Evolutionary conservation across 345 rosid genomes (phyloP).

Genomic region (Lenwebbia sp.): DNA sequence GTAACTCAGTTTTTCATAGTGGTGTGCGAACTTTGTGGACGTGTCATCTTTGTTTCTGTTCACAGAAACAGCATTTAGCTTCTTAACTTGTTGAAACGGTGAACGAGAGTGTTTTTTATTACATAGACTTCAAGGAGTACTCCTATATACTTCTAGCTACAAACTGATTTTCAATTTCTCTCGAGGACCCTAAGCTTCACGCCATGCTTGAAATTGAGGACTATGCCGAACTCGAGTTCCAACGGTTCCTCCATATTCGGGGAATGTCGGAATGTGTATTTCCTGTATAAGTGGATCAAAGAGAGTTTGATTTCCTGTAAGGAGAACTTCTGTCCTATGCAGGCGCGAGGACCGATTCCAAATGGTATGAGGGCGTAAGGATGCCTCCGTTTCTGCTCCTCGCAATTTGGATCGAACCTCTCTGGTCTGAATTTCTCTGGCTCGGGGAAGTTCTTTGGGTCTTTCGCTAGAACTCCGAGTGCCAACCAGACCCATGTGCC

Average conservation of each 20-base stretch:
- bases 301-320: slow-evolving; percentile 75
- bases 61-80: background rate
- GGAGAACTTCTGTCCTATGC: slow-evolving; percentile 79
- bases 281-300: slow-evolving; percentile 55
- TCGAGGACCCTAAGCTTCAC: slow-evolving; percentile 56
- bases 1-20: background rate
- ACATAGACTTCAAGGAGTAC: background rate
- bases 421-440: slow-evolving; percentile 83
- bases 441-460: slow-evolving; percentile 78
- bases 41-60: background rate
- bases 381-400: slow-evolving; percentile 78
- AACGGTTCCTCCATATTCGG: slow-evolving; percentile 75
- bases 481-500: slow-evolving; percentile 98
- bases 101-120: background rate
- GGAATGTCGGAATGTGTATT: slow-evolving; percentile 56
- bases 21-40: background rate
- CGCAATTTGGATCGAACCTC: slow-evolving; percentile 64
- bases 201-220: slow-evolving; percentile 77
- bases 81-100: background rate
- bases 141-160: background rate
- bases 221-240: slow-evolving; percentile 65
- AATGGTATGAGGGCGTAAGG: slow-evolving; percentile 83
- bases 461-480: slow-evolving; percentile 75
- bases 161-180: slow-evolving; percentile 14
- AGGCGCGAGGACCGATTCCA: slow-evolving; percentile 88